Evolutionary conservation across 2,329 filamentous ascomycete species (phyloP), one percentile per base, ranked within the genome.

Genomic region (Diaporthe longicolla): DNA sequence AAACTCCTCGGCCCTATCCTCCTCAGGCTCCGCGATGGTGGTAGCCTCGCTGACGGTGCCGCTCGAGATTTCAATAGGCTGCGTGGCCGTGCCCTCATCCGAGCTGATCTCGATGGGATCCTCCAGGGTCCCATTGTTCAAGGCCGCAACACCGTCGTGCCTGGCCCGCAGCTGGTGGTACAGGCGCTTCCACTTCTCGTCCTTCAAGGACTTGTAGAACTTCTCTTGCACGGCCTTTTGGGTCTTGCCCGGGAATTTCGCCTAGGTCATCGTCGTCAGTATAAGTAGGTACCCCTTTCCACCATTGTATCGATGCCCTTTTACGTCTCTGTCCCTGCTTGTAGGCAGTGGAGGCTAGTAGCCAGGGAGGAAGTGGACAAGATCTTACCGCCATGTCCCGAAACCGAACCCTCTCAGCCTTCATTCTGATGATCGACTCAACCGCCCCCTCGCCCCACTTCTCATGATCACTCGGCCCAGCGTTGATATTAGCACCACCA

Each of bases 171-270:
- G 55, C 26, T 40, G 24, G 2, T 54, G 10, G 45, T 71, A 52
- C 43, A 48, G 37, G 7, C 8, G 8, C 32, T 32, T 71, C 69
- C 69, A 71, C 6, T 32, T n/a, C 1, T 17, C 19, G 35, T 71
- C 45, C 17, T 63, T 55, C 10, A 45, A 13, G n/a, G 45, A 0
- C 24, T 71, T 40, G 48, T 71, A 71, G 57, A 71, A 71, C 35
- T 55, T 71, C 24, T 55, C 32, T 24, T 63, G 70, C 7, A 37
- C 58, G 1, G 70, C 45, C 32, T 55, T 71, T 17, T 45, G 45
- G 17, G 40, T 63, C 70, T 54, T 71, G 5, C 21, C 6, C 3
- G 70, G 57, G 19, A 55, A 63, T 3, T n/a, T 19, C 4, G 43
- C 9, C 70, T 48, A 10, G 11, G 29, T 5, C n/a, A 26, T 35